Evolutionary conservation across 2,329 filamentous ascomycete genomes (phyloP), one percentile per base, ranked within the genome.

Genomic region (Dothideomycetes sp.): DNA sequence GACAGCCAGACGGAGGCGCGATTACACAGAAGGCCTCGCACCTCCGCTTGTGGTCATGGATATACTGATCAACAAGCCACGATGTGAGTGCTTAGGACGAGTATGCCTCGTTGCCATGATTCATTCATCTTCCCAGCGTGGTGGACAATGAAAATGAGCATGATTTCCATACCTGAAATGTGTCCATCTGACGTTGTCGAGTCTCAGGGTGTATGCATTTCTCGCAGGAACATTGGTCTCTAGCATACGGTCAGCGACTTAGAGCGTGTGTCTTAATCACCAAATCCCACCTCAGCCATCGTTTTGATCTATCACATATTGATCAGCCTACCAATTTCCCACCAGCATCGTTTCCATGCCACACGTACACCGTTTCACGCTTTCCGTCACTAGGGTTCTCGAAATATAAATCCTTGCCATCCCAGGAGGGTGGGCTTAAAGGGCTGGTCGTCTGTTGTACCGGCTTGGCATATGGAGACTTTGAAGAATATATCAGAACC

Each of bases 171-270:
- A 31, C 42, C 42, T 29, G 40, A 30, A 38, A 47, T 7, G 34
- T 45, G 10, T 47, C 43, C 24, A 47, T 35, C 27, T 47, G 45
- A 11, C 45, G 34, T 38, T 47, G 45, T 22, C 40, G 38, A 4
- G 45, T 47, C 3, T 40, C 42, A 7, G 43, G 45, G 34, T 47
- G 43, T 18, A 47, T 39, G 34, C 45, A 47, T 9, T 42, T 41
- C 3, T 38, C 32, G 19, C 45, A 47, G 2, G 38, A 42, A 24
- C 45, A 47, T 11, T 47, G 42, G 14, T 47, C 45, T 35, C 45
- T 43, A 19, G 31, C 35, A 15, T 16, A 9, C n/a, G 11, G 18
- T 42, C 14, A 42, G 16, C 14, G n/a, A n/a, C n/a, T n/a, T n/a
- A n/a, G n/a, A n/a, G n/a, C n/a, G n/a, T n/a, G n/a, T 11, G 10